Conservation (phyloP, 1,284 basidiomycete species). For the Blastosporella zonata region DNA sequence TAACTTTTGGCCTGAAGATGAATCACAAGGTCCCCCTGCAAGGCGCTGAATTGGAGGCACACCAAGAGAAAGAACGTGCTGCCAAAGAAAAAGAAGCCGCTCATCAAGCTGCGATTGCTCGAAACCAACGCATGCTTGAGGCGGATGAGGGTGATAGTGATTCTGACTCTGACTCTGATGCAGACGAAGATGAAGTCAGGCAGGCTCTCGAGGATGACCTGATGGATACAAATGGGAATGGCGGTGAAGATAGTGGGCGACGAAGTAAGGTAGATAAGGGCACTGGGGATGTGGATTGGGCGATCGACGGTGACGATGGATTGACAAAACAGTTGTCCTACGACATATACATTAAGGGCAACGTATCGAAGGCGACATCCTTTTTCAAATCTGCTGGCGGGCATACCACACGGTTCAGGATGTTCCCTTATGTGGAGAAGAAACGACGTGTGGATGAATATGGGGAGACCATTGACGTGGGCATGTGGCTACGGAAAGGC, state of each 20-base stretch:
- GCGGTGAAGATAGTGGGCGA: conserved; percentile 22
- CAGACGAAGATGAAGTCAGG: conserved; percentile 70
- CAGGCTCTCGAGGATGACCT: conserved; percentile 51
- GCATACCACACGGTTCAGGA: conserved; percentile 81
- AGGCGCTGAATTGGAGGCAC: conserved; percentile 82
- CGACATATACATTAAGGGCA: conserved; percentile 96
- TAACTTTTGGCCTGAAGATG: conserved; percentile 52
- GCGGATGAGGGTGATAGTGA: conserved; percentile 75
- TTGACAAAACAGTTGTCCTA: conserved; percentile 78
- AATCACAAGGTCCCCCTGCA: conserved; percentile 85
- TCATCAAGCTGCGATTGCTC: conserved; percentile 80
- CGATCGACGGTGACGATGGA: conserved; percentile 69
- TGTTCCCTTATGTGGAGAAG: conserved; percentile 97
- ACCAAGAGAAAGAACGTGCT: conserved; percentile 74
- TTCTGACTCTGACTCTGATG: conserved; percentile 61
- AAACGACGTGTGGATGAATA: conserved; percentile 92
- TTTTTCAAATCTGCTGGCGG: conserved; percentile 79
- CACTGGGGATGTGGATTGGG: conserved; percentile 65
- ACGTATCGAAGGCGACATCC: conserved; percentile 76
- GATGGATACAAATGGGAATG: conserved; percentile 36
- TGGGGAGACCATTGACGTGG: conserved; percentile 93
- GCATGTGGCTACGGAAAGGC: conserved; percentile 88
- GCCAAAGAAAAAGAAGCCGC: conserved; percentile 87
- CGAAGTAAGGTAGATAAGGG: conserved; percentile 45
- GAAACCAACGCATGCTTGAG: conserved; percentile 88